A percentile compares a stretch with the other conserved stretches of the same genome.
Evolutionary conservation across 306 rosid species (phyloP).

Genomic region (Casuarina glauca): DNA sequence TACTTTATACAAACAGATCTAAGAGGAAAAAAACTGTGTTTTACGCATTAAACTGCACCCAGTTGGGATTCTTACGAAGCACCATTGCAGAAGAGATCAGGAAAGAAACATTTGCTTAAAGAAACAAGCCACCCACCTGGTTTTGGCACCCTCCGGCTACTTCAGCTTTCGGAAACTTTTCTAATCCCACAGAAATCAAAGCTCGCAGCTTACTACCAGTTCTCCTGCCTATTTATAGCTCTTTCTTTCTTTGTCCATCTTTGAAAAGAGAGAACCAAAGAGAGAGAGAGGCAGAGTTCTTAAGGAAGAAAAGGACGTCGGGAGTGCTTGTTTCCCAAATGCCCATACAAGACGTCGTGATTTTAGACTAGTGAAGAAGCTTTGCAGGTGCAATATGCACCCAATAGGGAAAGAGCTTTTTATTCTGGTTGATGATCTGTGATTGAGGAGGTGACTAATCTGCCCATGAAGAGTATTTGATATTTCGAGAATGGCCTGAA

Average conservation of each 20-base stretch:
- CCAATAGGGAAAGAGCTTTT: slow-evolving; percentile 39
- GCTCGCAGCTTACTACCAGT: slow-evolving; percentile 34
- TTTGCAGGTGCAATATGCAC: slow-evolving; percentile 56
- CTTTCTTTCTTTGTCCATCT: slow-evolving; percentile 50
- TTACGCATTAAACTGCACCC: slow-evolving; percentile 8
- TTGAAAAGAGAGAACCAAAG: slow-evolving; percentile 25
- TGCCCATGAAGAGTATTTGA: slow-evolving; percentile 32
- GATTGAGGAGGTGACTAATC: slow-evolving; percentile 22
- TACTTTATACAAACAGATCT: slow-evolving; percentile 28
- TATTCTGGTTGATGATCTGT: neutral
- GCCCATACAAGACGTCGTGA: slow-evolving; percentile 34
- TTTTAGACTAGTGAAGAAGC: slow-evolving; percentile 51
- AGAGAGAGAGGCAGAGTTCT: slow-evolving; percentile 27
- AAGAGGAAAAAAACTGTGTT: neutral
- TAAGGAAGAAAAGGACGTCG: slow-evolving; percentile 21
- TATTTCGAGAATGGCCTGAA: neutral
- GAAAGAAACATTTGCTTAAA: slow-evolving; percentile 19
- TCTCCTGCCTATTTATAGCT: slow-evolving; percentile 52
- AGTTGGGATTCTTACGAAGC: slow-evolving; percentile 1
- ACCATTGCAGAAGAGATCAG: slow-evolving; percentile 7
- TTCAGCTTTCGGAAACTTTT: slow-evolving; percentile 62
- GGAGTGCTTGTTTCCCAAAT: slow-evolving; percentile 48
- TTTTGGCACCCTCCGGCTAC: slow-evolving; percentile 44
- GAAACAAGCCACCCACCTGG: slow-evolving; percentile 42
- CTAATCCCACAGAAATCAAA: slow-evolving; percentile 62